Evolutionary conservation across 108 stramenopile genomes (phyloP), one percentile per base, ranked within the genome.

Genomic region (Cyclostephanos tholiformis): DNA sequence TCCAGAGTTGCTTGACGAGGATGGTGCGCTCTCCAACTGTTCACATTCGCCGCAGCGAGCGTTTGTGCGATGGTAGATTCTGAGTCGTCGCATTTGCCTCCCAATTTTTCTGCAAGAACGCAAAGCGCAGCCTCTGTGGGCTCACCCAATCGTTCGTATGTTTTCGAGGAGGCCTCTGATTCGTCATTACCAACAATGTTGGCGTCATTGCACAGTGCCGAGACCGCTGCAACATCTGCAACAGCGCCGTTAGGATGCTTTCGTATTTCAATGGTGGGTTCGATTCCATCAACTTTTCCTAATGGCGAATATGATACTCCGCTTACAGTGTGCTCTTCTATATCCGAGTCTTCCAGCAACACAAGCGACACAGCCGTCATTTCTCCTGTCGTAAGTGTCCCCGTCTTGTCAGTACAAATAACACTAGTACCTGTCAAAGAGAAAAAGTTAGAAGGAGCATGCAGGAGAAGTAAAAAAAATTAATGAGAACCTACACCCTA

Each of bases 361-460:
- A 88, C 82, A 69, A 91, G 55, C 20, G 80, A 87, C n/a, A 88
- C 92, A 17, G 89, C 97, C n/a, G 99, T 97, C 99, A 98, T 98
- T 80, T 95, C 90, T 85, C 98, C 98, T 49, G 96, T 95, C 1
- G 99, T 99, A 4, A 99, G 80, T 14, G 99, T 99, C 32, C 99
- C 99, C 8, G 99, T 99, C 79, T 99, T 99, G 86, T 99, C 99
- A 25, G 67, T 76, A 78, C 96, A 97, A 66, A 99, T 97, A 59
- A 96, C 95, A 48, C 88, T 86, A 9, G 94, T 96, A 19, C 59
- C 30, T 38, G 19, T 60, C 6, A 1, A 25, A 29, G 32, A 38
- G 14, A 60, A 30, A 4, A 60, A 19, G 59, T 60, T 20, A 60
- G 59, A 20, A 8, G 13, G 14, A 16, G 29, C 16, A 17, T 17